These are phyloP conservation scores for Camellia oleifera DNA, from an alignment of 179 eudicot genomes.

Conservation along the genomic window DNA sequence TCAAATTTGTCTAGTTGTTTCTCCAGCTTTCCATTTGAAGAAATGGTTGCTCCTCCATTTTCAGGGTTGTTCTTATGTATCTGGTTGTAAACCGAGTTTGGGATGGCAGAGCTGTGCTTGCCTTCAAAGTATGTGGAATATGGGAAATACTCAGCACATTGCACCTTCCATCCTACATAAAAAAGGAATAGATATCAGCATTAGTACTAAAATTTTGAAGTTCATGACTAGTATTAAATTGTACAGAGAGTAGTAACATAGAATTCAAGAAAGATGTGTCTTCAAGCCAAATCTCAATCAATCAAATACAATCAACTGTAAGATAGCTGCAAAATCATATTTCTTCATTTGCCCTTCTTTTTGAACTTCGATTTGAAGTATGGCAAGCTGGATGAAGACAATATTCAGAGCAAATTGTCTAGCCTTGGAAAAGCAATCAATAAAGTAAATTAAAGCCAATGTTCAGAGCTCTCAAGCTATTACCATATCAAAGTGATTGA, in stretches of 20 bases:
- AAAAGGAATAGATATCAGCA: constrained; percentile 16
- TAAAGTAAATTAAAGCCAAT: too few species aligned
- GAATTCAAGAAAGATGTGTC: not conserved
- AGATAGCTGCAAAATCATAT: not conserved
- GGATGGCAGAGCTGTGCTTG: constrained; percentile 54
- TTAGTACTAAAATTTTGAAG: too few species aligned
- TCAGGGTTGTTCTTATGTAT: constrained; percentile 28
- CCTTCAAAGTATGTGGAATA: constrained; percentile 85
- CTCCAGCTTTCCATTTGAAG: constrained; percentile 64
- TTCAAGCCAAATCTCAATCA: not conserved
- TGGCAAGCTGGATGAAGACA: too few species aligned
- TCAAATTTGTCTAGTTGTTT: constrained; percentile 44
- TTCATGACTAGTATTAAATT: not conserved
- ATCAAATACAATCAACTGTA: not conserved
- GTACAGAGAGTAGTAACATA: not conserved
- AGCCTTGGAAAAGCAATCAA: too few species aligned
- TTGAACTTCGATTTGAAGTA: not conserved
- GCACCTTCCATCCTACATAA: constrained; percentile 73
- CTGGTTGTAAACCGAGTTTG: constrained; percentile 37
- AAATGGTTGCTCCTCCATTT: constrained; percentile 39
- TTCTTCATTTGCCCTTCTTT: not conserved
- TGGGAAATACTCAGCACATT: constrained; percentile 76
- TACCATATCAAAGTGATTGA: too few species aligned
- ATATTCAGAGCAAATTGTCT: too few species aligned
- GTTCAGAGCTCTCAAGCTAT: too few species aligned